These are phyloP conservation scores for Penicillium aurantiogriseum DNA, from an alignment of 2,329 filamentous ascomycete species.

Conservation along the genomic window DNA sequence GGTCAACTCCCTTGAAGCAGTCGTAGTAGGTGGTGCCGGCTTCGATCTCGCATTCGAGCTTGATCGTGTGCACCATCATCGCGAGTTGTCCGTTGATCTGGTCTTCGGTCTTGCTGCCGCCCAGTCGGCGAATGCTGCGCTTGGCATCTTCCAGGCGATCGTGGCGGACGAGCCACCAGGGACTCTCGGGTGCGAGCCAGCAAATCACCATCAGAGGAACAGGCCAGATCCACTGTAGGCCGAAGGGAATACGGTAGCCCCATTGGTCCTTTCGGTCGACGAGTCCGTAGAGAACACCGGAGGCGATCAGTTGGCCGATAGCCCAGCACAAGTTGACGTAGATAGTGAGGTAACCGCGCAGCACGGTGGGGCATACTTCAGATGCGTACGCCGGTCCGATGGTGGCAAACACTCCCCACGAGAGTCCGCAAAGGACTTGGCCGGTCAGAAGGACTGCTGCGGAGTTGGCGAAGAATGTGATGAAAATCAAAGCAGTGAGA, in stretches of 20 bases:
- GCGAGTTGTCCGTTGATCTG: conserved; percentile 29
- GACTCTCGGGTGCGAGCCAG: conserved; percentile 28
- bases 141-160: conserved; percentile 24
- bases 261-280: conserved; percentile 32
- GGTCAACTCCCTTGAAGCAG: conserved; percentile 33
- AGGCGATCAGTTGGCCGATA: conserved; percentile 29
- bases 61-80: conserved; percentile 41
- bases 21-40: conserved; percentile 32
- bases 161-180: conserved; percentile 28
- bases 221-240: conserved; percentile 31
- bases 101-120: conserved; percentile 23
- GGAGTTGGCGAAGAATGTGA: conserved; percentile 51
- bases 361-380: conserved; percentile 29
- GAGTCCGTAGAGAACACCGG: conserved; percentile 33
- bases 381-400: conserved; percentile 29
- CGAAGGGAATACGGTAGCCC: conserved; percentile 40
- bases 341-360: conserved; percentile 34
- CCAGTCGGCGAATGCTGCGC: conserved; percentile 20
- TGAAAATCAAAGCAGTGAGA: conserved; percentile 48
- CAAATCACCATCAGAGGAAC: conserved; percentile 23
- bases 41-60: conserved; percentile 31
- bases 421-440: conserved; percentile 49
- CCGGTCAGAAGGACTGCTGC: conserved; percentile 47
- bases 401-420: conserved; percentile 37
- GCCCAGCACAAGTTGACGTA: conserved; percentile 45